Base-by-base conservation (phyloP, 768 basidiomycete species). In the Albatrellus ellisii region DNA sequence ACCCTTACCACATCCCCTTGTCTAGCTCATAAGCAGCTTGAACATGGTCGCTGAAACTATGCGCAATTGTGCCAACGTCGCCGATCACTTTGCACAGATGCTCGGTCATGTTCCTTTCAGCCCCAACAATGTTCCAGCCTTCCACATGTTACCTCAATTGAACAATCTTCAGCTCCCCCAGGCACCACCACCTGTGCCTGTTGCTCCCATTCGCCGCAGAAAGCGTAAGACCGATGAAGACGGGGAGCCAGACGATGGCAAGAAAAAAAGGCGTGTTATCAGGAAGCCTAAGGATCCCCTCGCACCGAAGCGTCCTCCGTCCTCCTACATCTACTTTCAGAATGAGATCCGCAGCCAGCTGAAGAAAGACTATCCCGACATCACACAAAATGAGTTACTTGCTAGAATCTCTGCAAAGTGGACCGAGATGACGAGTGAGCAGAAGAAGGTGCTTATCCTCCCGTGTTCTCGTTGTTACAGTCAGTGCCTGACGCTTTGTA, bases 291-390 rank as follows among this genome's bases (percentile, higher is more conserved):
- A 80, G 60, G 92, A 98, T 54, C 90, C 91, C 15, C 83, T 91
- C 60, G 90, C 90, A 44, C 94, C 94, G 25, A 95, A 92, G 58
- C 79, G 89, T 7, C 92, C 94, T 21, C 72, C 89, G 11, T 86
- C 86, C 6, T 89, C 90, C 15, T 98, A 94, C 63, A 75, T 98
- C 54, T 65, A 92, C 51, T 98, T 83, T 70, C 94, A 97, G 64
- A 95, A 94, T 57, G 83, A 85, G 11, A 70, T 90, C 41, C 81
- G 90, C 57, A 73, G 73, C 45, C 67, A 74, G 44, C 68, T 92
- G 51, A 78, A 80, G 64, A 65, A 67, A 28, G 60, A 69, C 51
- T 62, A 83, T 57, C 81, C 85, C 8, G 60, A 64, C 7, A 59
- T 89, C 44, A 60, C 70, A 27, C 79, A 95, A 56, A 57, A 71